Evolutionary conservation across 352 stramenopile genomes (phyloP).

Genomic region (Poterioochromonas sp.): DNA sequence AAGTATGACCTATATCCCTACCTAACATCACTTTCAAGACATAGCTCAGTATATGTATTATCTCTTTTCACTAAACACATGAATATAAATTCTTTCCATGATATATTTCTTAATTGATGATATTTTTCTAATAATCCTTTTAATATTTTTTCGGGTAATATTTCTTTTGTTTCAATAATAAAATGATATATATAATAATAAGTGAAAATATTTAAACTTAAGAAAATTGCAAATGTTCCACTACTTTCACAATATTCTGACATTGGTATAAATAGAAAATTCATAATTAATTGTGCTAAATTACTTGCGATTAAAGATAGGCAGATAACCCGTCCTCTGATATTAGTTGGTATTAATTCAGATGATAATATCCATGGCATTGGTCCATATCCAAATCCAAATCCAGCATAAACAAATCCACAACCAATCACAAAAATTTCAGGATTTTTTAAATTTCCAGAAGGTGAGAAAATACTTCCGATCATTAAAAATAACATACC

Average conservation of each 20-base stretch:
- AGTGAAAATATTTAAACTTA: background rate
- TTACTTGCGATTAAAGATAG: background rate
- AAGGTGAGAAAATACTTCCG: background rate
- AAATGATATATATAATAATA: background rate
- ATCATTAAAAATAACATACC: background rate
- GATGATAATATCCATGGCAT: constrained; percentile 5
- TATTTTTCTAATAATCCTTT: background rate
- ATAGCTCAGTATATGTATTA: no score
- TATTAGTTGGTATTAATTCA: background rate
- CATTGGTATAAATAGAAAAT: background rate
- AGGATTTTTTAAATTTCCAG: background rate
- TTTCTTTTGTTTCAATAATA: background rate
- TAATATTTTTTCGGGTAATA: background rate
- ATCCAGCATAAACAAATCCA: background rate
- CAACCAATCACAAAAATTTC: background rate
- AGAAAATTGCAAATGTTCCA: background rate
- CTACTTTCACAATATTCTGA: background rate
- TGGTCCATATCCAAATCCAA: background rate
- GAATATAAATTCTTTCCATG: no score
- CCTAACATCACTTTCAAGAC: no score
- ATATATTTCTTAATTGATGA: no score
- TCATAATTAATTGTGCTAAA: background rate
- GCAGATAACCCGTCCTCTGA: background rate
- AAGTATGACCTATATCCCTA: no score
- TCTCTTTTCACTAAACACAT: no score